These are phyloP conservation scores for Arthrobotrys sphaeroides DNA, from an alignment of 2,329 filamentous ascomycete genomes.

Conservation along the genomic window DNA sequence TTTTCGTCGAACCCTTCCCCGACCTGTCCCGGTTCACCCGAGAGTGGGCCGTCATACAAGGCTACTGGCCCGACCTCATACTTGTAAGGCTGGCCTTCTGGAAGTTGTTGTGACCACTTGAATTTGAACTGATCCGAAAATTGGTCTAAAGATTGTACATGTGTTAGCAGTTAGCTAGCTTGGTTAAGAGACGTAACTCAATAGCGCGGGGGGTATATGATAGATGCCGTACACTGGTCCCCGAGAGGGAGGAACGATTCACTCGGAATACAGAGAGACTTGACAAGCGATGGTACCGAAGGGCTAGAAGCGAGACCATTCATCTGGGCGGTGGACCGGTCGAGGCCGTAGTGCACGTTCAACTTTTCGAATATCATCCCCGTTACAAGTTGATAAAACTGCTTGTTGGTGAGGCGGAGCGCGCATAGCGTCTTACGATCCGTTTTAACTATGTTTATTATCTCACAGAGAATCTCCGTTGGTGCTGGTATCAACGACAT, in stretches of 20 bases:
- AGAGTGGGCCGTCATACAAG: too few species aligned
- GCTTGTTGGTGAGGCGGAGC: slow-evolving; percentile 5
- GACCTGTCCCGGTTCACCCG: too few species aligned
- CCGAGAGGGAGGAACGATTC: slow-evolving; percentile 30
- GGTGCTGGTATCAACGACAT: not conserved
- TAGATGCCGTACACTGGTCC: slow-evolving; percentile 10
- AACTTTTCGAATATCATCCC: not conserved
- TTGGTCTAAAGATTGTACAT: not conserved
- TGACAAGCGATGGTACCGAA: not conserved
- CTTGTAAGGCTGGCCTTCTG: not conserved
- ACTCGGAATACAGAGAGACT: slow-evolving; percentile 5
- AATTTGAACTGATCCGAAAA: not conserved
- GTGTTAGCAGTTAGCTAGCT: not conserved
- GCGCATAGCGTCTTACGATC: slow-evolving; percentile 8
- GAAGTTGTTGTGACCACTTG: slow-evolving; percentile 17
- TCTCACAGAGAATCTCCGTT: not conserved
- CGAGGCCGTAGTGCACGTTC: slow-evolving; percentile 26
- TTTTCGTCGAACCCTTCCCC: not conserved
- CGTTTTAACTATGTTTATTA: not conserved
- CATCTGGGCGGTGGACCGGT: slow-evolving; percentile 17
- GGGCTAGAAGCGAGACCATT: not conserved
- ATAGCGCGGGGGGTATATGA: not conserved
- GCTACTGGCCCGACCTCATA: not conserved
- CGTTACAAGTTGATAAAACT: slow-evolving; percentile 5
- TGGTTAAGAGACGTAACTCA: too few species aligned